A percentile compares a stretch with the other conserved stretches of the same genome.
Conservation (phyloP, 2,329 filamentous ascomycete genomes). For the Pseudogymnoascus sp. region DNA sequence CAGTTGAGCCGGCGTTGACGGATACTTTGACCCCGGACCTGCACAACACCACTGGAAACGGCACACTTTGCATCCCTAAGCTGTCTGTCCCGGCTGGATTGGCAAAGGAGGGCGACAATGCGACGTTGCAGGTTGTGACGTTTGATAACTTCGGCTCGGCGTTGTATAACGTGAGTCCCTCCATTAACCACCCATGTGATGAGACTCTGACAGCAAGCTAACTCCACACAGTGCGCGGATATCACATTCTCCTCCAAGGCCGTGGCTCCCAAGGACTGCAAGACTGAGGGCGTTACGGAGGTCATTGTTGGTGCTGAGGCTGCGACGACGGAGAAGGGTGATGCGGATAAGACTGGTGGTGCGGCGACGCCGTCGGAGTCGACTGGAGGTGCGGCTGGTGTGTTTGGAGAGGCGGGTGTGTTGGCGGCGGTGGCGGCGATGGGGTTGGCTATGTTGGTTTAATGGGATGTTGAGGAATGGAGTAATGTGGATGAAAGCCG, state of each 20-base stretch:
- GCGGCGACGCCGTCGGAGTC: background rate
- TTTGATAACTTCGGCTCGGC: constrained; percentile 49
- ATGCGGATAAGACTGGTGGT: background rate
- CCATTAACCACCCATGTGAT: background rate
- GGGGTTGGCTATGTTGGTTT: background rate
- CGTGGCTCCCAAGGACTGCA: constrained; percentile 45
- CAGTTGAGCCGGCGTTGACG: constrained; percentile 55
- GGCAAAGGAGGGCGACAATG: constrained; percentile 50
- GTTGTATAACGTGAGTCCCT: constrained; percentile 53
- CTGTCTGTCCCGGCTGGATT: constrained; percentile 45
- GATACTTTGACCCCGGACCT: constrained; percentile 53
- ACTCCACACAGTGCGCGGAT: constrained; percentile 55
- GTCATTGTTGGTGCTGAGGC: constrained; percentile 23
- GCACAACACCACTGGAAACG: constrained; percentile 51
- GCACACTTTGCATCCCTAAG: constrained; percentile 57
- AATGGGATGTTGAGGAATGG: background rate
- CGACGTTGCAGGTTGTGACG: constrained; percentile 62
- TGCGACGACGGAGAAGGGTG: no score
- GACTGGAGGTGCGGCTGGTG: background rate
- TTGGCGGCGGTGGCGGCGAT: background rate
- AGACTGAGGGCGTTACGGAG: constrained; percentile 46
- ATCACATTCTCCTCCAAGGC: constrained; percentile 54
- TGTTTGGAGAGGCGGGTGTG: background rate
- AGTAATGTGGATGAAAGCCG: background rate
- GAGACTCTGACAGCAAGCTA: constrained; percentile 9